phyloP scores from a whole-genome alignment of 768 basidiomycete genomes.

The Dioszegia hungarica region DNA sequence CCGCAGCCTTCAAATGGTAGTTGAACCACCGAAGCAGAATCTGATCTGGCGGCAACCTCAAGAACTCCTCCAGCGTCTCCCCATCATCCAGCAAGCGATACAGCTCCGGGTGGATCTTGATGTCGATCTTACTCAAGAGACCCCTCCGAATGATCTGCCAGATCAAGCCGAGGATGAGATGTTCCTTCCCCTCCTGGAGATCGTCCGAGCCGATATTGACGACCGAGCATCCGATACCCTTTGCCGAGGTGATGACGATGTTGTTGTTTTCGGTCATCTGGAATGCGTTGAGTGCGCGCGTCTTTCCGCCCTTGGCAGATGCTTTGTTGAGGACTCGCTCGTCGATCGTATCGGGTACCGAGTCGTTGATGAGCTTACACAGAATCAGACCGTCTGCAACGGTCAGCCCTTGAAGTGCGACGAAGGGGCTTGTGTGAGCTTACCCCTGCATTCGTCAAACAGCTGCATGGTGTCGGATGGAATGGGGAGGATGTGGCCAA shows the following conservation, averaged over 20 bases:
- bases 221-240: conserved; percentile 96
- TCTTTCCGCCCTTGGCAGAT: conserved; percentile 57
- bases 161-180: conserved; percentile 93
- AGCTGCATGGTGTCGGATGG: conserved; percentile 97
- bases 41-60: conserved; percentile 91
- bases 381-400: conserved; percentile 82
- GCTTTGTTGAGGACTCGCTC: conserved; percentile 95
- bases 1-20: conserved; percentile 92
- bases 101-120: conserved; percentile 95
- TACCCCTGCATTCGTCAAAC: conserved; percentile 83
- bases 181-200: conserved; percentile 86
- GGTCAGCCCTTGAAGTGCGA: neutral
- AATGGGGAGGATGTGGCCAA: conserved; percentile 77
- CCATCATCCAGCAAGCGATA: conserved; percentile 94
- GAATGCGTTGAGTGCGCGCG: conserved; percentile 79
- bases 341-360: conserved; percentile 98
- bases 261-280: conserved; percentile 99
- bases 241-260: conserved; percentile 95
- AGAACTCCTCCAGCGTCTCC: conserved; percentile 92
- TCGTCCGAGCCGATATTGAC: conserved; percentile 97
- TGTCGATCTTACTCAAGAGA: conserved; percentile 88
- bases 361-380: conserved; percentile 96
- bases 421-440: conserved; percentile 5
- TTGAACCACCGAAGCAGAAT: conserved; percentile 99
- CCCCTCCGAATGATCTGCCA: conserved; percentile 98